phyloP scores from a whole-genome alignment of 2,329 filamentous ascomycete species.

The Coccinonectria pachysandricola region DNA sequence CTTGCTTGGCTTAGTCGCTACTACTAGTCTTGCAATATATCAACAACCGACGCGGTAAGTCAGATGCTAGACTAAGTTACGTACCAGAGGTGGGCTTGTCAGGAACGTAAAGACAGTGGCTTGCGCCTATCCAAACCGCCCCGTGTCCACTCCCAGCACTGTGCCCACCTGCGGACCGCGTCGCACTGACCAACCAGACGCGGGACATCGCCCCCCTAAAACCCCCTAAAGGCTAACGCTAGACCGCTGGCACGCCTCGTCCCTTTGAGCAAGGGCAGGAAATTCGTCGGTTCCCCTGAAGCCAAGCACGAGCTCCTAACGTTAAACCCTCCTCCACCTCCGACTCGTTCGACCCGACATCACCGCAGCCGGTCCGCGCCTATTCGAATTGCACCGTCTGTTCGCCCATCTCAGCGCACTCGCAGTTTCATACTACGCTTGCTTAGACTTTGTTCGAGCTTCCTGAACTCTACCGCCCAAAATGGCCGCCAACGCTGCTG shows the following conservation, averaged over 20 bases:
- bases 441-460: too few species aligned
- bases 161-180: constrained; percentile 17
- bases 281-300: constrained; percentile 30
- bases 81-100: too few species aligned
- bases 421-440: constrained; percentile 1
- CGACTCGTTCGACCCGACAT: constrained; percentile 20
- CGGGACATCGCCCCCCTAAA: constrained; percentile 13
- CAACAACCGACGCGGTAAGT: too few species aligned
- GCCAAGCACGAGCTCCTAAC: constrained; percentile 20
- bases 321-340: too few species aligned
- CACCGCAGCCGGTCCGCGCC: constrained; percentile 13
- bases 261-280: constrained; percentile 21
- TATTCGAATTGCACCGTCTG: constrained; percentile 8
- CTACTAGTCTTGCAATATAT: too few species aligned
- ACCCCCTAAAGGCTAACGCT: too few species aligned
- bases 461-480: constrained; percentile 3
- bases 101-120: not conserved
- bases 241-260: constrained; percentile 7
- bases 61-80: too few species aligned
- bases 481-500: constrained; percentile 48
- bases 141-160: constrained; percentile 18
- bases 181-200: constrained; percentile 22
- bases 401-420: constrained; percentile 6
- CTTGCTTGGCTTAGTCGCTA: too few species aligned
- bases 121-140: constrained; percentile 16